Evolutionary conservation across 208 protist genomes (phyloP).

Genomic region (Leishmania gerbilli): DNA sequence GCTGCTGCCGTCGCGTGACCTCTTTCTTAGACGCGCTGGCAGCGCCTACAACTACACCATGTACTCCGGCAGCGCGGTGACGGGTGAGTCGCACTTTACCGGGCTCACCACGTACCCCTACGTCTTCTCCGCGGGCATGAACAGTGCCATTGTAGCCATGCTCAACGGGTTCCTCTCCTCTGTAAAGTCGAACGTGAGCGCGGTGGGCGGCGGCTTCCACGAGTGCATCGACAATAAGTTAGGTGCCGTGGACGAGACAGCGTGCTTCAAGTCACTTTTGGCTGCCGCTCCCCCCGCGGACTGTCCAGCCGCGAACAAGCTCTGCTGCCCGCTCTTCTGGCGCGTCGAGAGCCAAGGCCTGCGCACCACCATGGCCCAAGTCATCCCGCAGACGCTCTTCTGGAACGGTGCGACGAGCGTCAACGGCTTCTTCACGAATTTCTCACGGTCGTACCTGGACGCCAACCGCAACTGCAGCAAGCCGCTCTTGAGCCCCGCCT

Average conservation of each 20-base stretch:
- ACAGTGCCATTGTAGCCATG: conserved; percentile 15
- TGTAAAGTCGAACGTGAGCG: background rate
- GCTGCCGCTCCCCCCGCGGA: conserved; percentile 13
- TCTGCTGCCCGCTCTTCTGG: conserved; percentile 40
- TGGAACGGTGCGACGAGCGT: conserved; percentile 27
- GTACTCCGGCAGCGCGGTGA: conserved; percentile 23
- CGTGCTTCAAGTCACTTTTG: conserved; percentile 31
- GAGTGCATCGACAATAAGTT: conserved; percentile 17
- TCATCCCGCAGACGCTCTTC: conserved; percentile 28
- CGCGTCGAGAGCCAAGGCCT: conserved; percentile 3
- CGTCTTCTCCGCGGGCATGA: conserved; percentile 21
- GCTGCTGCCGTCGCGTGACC: background rate
- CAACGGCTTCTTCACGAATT: conserved; percentile 38
- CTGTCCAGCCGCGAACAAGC: conserved; percentile 20
- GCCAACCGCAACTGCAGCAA: conserved; percentile 28
- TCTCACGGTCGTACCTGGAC: conserved; percentile 21
- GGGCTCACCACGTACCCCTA: conserved; percentile 21
- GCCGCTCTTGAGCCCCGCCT: conserved; percentile 1
- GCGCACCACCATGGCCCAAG: conserved; percentile 12
- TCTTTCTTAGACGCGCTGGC: conserved; percentile 5
- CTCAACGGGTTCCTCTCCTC: background rate
- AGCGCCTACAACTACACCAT: conserved; percentile 31
- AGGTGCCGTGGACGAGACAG: background rate
- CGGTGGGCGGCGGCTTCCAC: conserved; percentile 13
- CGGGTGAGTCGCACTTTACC: conserved; percentile 8